Percentiles rank a stretch among this genome's conserved stretches.
Evolutionary conservation across 129 eudicot species (phyloP).

Genomic region (Pittosporum tobira): DNA sequence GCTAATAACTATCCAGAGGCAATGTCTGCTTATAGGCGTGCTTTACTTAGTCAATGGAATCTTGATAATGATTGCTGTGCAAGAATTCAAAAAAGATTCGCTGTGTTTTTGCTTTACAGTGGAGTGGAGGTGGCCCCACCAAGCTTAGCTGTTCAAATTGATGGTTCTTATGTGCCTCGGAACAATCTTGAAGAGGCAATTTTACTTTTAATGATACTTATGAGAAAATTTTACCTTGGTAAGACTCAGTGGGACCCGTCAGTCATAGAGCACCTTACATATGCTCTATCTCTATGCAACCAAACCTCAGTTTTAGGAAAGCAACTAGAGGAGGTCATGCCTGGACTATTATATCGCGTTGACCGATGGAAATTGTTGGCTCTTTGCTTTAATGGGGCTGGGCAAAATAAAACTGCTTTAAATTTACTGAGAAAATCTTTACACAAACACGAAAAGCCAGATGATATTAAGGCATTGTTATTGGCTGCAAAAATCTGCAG

Average conservation of each 20-base stretch:
- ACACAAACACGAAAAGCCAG: conserved; percentile 63
- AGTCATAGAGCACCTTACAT: conserved; percentile 78
- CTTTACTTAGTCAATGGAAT: conserved; percentile 87
- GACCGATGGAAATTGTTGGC: conserved; percentile 80
- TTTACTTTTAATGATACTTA: conserved; percentile 71
- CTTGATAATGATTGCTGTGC: conserved; percentile 80
- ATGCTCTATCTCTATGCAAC: conserved; percentile 68
- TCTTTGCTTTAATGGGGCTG: conserved; percentile 48
- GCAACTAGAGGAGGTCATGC: conserved; percentile 79
- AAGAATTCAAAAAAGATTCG: conserved; percentile 76
- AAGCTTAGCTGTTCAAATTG: conserved; percentile 58
- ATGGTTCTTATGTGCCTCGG: conserved; percentile 69
- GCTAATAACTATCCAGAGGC: conserved; percentile 60
- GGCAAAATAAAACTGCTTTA: conserved; percentile 47
- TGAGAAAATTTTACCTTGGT: conserved; percentile 66
- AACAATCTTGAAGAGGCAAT: conserved; percentile 85
- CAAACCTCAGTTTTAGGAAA: conserved; percentile 77
- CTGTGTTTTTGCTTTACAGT: conserved; percentile 69
- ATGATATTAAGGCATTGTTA: conserved; percentile 45
- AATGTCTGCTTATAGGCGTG: conserved; percentile 70
- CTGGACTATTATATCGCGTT: conserved; percentile 60
- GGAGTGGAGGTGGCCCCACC: conserved; percentile 76
- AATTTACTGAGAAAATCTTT: conserved; percentile 59
- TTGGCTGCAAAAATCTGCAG: conserved; percentile 76
- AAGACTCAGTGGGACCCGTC: conserved; percentile 73